A percentile compares a stretch with the other conserved stretches of the same genome.
Evolutionary conservation across 2,329 filamentous ascomycete genomes (phyloP).

Genomic region (Lecanicillium sp.): DNA sequence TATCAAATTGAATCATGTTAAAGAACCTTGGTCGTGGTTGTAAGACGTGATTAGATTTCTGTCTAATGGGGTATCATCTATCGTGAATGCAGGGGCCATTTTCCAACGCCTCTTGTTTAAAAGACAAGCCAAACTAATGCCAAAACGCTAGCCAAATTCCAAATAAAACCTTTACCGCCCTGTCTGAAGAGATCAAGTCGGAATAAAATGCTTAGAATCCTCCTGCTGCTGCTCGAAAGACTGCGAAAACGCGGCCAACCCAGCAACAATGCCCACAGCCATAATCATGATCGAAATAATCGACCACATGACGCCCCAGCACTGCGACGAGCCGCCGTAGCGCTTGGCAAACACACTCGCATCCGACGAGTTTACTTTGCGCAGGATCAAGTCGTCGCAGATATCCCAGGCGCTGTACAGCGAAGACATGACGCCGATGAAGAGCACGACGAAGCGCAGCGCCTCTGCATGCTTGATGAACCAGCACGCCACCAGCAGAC

Average conservation of each 20-base stretch:
- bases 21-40: no score
- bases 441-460: constrained; percentile 65
- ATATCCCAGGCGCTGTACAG: constrained; percentile 82
- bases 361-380: constrained; percentile 74
- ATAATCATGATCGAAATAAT: constrained; percentile 65
- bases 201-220: constrained; percentile 60
- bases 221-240: constrained; percentile 59
- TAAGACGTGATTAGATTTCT: no score
- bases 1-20: no score
- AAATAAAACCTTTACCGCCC: no score
- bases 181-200: no score
- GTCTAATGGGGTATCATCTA: no score
- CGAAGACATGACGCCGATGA: constrained; percentile 75
- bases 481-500: constrained; percentile 65
- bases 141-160: no score
- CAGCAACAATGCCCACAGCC: constrained; percentile 64
- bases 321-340: constrained; percentile 72
- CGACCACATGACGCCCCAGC: constrained; percentile 75
- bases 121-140: no score
- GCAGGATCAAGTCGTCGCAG: constrained; percentile 71
- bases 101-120: no score
- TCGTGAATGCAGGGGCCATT: no score
- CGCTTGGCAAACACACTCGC: constrained; percentile 70
- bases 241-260: constrained; percentile 67
- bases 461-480: constrained; percentile 71